Evolutionary conservation across 2,329 filamentous ascomycete genomes (phyloP).

Genomic region (Pyrenochaeta sp.): DNA sequence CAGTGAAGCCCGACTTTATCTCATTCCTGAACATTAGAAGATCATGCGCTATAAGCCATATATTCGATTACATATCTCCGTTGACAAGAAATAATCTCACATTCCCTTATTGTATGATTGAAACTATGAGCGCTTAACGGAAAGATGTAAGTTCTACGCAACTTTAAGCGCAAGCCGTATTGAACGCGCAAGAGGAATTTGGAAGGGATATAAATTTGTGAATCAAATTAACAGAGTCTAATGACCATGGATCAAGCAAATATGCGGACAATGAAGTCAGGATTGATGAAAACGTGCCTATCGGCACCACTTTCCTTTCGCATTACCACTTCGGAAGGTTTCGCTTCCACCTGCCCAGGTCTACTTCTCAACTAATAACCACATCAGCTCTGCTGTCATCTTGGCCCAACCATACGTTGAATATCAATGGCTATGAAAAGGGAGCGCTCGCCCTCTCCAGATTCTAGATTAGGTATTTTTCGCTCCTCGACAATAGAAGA

Average conservation of each 20-base stretch:
- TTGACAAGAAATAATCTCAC: too few relatives aligned
- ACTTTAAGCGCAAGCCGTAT: too few relatives aligned
- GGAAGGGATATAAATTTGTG: too few relatives aligned
- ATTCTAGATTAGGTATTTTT: conserved; percentile 47
- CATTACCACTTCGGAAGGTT: conserved; percentile 5
- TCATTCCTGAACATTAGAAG: too few relatives aligned
- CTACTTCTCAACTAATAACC: conserved; percentile 6
- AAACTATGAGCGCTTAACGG: too few relatives aligned
- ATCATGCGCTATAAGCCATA: too few relatives aligned
- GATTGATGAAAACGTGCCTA: not conserved
- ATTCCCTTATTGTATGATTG: too few relatives aligned
- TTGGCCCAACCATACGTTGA: not conserved
- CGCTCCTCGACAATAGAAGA: conserved; percentile 58
- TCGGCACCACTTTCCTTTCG: conserved; percentile 18
- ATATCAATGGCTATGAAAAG: conserved; percentile 44
- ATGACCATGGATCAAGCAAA: not conserved
- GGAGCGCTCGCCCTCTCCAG: conserved; percentile 26
- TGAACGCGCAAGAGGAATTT: too few relatives aligned
- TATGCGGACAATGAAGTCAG: not conserved
- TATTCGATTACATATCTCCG: too few relatives aligned
- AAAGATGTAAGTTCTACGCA: too few relatives aligned
- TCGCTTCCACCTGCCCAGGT: conserved; percentile 17
- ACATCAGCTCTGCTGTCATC: conserved; percentile 7
- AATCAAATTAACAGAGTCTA: not conserved
- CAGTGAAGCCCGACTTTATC: too few relatives aligned